Evolutionary conservation across 129 eudicot genomes (phyloP).

Genomic region (Heracleum sosnowskyi): DNA sequence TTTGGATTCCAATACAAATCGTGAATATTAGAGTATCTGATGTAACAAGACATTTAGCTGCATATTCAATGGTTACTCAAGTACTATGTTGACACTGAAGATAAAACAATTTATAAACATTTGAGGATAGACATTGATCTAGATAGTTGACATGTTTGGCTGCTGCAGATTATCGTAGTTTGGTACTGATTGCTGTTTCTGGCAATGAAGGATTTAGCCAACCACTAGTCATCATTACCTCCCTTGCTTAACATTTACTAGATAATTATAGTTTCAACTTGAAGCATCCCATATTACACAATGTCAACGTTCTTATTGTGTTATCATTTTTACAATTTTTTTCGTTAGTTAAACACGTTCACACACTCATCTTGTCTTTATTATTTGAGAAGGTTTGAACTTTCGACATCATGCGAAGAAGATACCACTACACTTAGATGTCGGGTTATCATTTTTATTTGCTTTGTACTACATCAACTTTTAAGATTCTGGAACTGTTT

Average conservation of each 20-base stretch:
- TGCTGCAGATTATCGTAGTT: neutral
- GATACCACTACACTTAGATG: no score
- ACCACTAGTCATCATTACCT: neutral
- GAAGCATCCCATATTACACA: neutral
- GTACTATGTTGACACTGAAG: neutral
- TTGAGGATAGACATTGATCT: neutral
- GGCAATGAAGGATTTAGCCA: neutral
- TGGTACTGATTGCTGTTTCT: neutral
- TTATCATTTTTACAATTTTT: no score
- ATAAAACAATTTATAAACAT: neutral
- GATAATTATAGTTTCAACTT: neutral
- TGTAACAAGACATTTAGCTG: neutral
- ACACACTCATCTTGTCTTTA: no score
- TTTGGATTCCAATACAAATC: neutral
- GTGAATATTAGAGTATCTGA: conserved; percentile 1
- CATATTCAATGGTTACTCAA: neutral
- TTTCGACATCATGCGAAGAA: no score
- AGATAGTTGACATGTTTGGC: neutral
- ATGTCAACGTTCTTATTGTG: neutral
- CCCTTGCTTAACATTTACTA: neutral
- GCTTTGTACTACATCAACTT: conserved; percentile 28
- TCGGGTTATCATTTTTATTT: neutral
- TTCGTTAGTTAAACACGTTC: no score
- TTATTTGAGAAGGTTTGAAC: no score
- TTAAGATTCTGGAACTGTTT: conserved; percentile 26